Evolutionary conservation across 352 stramenopile genomes (phyloP), one percentile per base, ranked within the genome.

Genomic region (Elongisporangium prolatum): DNA sequence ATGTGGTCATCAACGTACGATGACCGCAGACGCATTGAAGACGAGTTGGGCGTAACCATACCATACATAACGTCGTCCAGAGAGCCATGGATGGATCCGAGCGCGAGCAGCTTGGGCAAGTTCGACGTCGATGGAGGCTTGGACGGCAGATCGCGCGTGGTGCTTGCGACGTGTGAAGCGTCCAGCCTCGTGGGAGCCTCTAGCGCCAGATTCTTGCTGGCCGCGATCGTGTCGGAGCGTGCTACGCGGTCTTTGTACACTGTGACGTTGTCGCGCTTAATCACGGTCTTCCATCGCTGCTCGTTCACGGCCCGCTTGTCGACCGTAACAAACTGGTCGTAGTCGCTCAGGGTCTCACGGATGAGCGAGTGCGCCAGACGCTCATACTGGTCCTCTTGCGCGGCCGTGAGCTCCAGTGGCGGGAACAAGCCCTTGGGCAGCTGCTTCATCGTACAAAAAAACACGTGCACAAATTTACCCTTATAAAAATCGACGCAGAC

Each of bases 51-150:
- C 22, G 72, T 71, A 57, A 73, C 68, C 24, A 85, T 56, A 50
- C 75, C 75, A 59, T 85, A 85, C 75, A 85, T 85, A 61, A 85
- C 72, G 55, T 85, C 75, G 51, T 85, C 75, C 7, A 85, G 59
- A 3, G 70, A 71, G 17, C 75, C 75, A 2, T 61, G 63, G 38
- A 85, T 48, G 16, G 56, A 69, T 17, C 75, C 75, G 9, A 85
- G 68, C 0, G 71, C 75, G 13, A 83, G 69, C 44, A 83, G 52
- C 21, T 67, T 63, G 6, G 73, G 75, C 25, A 57, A 52, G 14
- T 47, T 75, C 56, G 34, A 50, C 24, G 38, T 53, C 48, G 11
- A 24, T 28, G 14, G 9, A 53, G 9, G 1, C 54, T 48, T 18
- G n/a, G 28, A 48, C 21, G 59, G 59, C 44, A 61, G 21, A 6